phyloP scores from a whole-genome alignment of 768 basidiomycete species.

The Crucibulum laeve region DNA sequence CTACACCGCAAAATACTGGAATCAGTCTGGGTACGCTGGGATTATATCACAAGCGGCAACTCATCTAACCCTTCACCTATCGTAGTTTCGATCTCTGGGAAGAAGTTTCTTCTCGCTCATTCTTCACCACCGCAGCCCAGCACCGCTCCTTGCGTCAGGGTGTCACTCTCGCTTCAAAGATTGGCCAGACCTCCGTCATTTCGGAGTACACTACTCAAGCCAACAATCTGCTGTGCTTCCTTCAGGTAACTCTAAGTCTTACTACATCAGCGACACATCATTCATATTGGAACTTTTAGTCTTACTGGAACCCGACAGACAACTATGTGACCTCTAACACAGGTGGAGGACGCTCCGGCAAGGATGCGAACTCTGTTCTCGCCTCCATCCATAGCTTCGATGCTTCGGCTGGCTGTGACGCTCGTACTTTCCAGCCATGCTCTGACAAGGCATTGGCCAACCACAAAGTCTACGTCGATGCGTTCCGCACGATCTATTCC shows the following conservation, averaged over 20 bases:
- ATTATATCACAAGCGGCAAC: neutral
- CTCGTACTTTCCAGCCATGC: conserved; percentile 76
- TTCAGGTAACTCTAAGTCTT: conserved; percentile 43
- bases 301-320: conserved; percentile 66
- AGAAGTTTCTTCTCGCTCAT: conserved; percentile 66
- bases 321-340: conserved; percentile 73
- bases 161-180: conserved; percentile 49
- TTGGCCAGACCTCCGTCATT: conserved; percentile 45
- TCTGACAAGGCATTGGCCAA: conserved; percentile 75
- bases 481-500: conserved; percentile 65
- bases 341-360: conserved; percentile 68
- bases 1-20: conserved; percentile 68
- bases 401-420: conserved; percentile 65
- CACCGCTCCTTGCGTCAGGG: conserved; percentile 73
- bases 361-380: conserved; percentile 69
- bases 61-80: neutral
- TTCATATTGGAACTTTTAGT: conserved; percentile 29
- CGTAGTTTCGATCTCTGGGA: conserved; percentile 73
- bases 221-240: conserved; percentile 63
- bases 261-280: neutral
- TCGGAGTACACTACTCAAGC: conserved; percentile 54
- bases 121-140: conserved; percentile 79
- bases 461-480: conserved; percentile 65
- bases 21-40: conserved; percentile 47
- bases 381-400: conserved; percentile 83